phyloP scores from a whole-genome alignment of 768 basidiomycete genomes.

The Panaeolus papilionaceus region DNA sequence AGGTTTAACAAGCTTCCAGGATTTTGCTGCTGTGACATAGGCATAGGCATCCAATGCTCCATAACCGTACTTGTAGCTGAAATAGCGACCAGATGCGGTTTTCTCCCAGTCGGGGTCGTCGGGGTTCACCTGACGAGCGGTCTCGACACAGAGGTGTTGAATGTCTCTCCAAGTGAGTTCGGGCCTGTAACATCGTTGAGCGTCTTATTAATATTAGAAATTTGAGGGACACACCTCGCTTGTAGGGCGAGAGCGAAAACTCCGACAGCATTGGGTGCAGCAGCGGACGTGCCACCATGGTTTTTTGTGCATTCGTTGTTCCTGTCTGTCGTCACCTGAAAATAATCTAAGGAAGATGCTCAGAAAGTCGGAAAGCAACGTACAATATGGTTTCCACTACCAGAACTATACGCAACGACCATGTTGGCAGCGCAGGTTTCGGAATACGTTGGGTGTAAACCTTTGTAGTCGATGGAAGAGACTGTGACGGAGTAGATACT shows the following conservation, averaged over 20 bases:
- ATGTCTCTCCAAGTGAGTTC: conserved; percentile 98
- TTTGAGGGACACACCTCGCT: conserved; percentile 60
- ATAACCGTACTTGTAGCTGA: conserved; percentile 93
- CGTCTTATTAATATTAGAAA: conserved; percentile 4
- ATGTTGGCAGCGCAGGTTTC: conserved; percentile 96
- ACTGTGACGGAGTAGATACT: conserved; percentile 96
- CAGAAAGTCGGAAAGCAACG: conserved; percentile 37
- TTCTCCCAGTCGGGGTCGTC: conserved; percentile 94
- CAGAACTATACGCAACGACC: conserved; percentile 94
- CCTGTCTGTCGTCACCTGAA: conserved; percentile 90
- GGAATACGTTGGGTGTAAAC: conserved; percentile 93
- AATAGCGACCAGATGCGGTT: conserved; percentile 68
- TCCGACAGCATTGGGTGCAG: conserved; percentile 94
- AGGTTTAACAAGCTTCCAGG: conserved; percentile 89
- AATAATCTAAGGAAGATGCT: conserved; percentile 18
- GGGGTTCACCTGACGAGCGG: conserved; percentile 78
- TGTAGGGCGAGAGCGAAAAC: conserved; percentile 90
- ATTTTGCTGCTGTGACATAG: conserved; percentile 78
- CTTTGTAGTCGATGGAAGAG: conserved; percentile 89
- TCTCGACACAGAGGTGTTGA: conserved; percentile 84
- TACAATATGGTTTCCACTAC: conserved; percentile 91
- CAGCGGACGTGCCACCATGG: conserved; percentile 97
- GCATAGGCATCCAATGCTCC: conserved; percentile 84
- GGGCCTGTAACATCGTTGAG: conserved; percentile 55
- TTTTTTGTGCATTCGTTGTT: conserved; percentile 78